A percentile compares a stretch with the other conserved stretches of the same genome.
Evolutionary conservation across 331 rosid species (phyloP).

Genomic region (Malus hybrid): DNA sequence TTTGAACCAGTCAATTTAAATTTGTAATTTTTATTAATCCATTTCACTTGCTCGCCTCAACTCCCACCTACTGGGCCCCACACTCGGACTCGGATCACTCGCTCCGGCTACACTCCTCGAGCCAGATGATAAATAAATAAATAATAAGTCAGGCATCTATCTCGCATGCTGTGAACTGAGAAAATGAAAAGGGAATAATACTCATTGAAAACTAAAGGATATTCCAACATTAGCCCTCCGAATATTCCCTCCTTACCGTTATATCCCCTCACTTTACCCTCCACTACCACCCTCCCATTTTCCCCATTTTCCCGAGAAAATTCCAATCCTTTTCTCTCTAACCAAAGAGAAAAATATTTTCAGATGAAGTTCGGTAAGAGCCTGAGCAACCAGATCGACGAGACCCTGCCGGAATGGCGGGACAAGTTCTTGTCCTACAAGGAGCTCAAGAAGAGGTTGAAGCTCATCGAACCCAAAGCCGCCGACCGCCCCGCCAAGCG

Average conservation of each 20-base stretch:
- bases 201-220: constrained; percentile 46
- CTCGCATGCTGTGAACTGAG: background rate
- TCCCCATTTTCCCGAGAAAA: background rate
- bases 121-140: background rate
- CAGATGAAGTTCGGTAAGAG: constrained; percentile 96
- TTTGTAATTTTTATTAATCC: too few species aligned
- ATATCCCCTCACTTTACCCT: constrained; percentile 25
- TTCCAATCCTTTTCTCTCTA: background rate
- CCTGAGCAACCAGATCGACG: constrained; percentile 83
- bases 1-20: too few species aligned
- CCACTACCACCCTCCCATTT: background rate
- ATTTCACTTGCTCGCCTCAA: too few species aligned
- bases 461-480: constrained; percentile 59
- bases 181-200: constrained; percentile 35
- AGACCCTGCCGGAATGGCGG: constrained; percentile 90
- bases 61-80: too few species aligned
- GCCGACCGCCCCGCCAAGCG: constrained; percentile 49
- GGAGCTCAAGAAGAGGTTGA: constrained; percentile 81
- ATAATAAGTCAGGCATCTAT: background rate
- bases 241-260: constrained; percentile 72
- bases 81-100: too few species aligned
- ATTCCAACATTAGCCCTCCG: constrained; percentile 67
- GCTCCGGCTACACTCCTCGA: background rate
- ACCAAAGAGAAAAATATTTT: background rate
- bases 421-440: constrained; percentile 91